Evolutionary conservation across 208 protist genomes (phyloP), one percentile per base, ranked within the genome.

Genomic region (Trypanosoma rangeli): DNA sequence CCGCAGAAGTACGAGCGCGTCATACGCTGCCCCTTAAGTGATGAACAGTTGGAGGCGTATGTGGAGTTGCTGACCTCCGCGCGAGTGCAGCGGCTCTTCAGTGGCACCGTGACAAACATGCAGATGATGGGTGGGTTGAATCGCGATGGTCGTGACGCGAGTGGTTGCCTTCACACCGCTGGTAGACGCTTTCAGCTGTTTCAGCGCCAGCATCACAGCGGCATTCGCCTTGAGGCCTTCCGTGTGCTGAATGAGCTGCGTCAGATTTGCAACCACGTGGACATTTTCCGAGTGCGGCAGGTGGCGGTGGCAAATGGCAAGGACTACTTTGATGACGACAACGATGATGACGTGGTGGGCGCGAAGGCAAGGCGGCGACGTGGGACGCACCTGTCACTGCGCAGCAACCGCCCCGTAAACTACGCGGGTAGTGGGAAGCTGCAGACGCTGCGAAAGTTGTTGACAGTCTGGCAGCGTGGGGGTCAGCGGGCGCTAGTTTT

Each of bases 401-500:
- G 87, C 52, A 92, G 84, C 76, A 92, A 94, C 78, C 74, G 74
- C 50, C 63, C 74, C 0, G 83, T 90, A 16, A 82, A 90, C 66
- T 60, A 87, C 0, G 62, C 68, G 24, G 80, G 93, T 33, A 97
- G 93, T 46, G 94, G 90, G 13, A 99, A 99, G 82, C 71, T 99
- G 33, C 64, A 79, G 28, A 94, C 98, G 3, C 69, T 99, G 9
- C 73, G 86, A 37, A 69, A 97, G 63, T 82, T 99, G 61, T 74
- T 99, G 24, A 73, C 65, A 1, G 72, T 98, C 70, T 99, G 98
- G 98, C 60, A 97, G 9, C 44, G 62, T 37, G 68, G 96, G 37
- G 85, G 84, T 3, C 97, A 99, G 65, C 93, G 97, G 39, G 97
- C 92, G n/a, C 83, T 99, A 4, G 29, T 99, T 29, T 99, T 99